These are phyloP conservation scores for Crithidia expoeki DNA, from an alignment of 208 protist genomes.

Conservation along the genomic window DNA sequence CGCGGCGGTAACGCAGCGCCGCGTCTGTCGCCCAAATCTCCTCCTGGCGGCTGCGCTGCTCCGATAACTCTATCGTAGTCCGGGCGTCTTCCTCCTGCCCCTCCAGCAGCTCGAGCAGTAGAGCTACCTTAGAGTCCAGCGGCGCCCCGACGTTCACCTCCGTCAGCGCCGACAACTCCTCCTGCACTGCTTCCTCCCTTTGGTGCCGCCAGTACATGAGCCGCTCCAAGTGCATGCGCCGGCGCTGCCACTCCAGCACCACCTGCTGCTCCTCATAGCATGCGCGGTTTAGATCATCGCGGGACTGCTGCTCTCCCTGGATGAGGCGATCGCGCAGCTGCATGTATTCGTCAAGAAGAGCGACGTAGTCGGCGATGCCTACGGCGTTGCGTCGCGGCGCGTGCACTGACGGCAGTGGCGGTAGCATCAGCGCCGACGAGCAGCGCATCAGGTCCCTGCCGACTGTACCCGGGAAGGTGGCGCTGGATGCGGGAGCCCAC, in stretches of 20 bases:
- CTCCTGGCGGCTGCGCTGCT: conserved; percentile 6
- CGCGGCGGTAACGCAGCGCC: conserved; percentile 1
- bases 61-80: conserved; percentile 18
- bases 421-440: conserved; percentile 36
- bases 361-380: conserved; percentile 64
- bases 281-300: conserved; percentile 35
- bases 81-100: conserved; percentile 42
- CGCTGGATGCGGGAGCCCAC: background rate
- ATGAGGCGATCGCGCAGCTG: conserved; percentile 40
- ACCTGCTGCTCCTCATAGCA: conserved; percentile 48
- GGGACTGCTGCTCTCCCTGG: conserved; percentile 39
- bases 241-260: conserved; percentile 62
- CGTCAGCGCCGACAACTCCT: conserved; percentile 39
- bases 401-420: conserved; percentile 22
- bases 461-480: conserved; percentile 4
- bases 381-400: conserved; percentile 53
- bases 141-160: conserved; percentile 14
- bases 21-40: conserved; percentile 5
- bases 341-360: conserved; percentile 61
- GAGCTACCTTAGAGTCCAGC: conserved; percentile 23
- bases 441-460: conserved; percentile 5
- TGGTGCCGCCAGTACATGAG: conserved; percentile 77
- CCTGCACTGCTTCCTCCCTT: conserved; percentile 35
- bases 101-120: conserved; percentile 37
- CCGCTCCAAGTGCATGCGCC: conserved; percentile 78